Percentiles rank a stretch among this genome's conserved stretches.
These are phyloP conservation scores for Microbotryum violaceum DNA, from an alignment of 1,284 basidiomycete species.

Conservation along the genomic window DNA sequence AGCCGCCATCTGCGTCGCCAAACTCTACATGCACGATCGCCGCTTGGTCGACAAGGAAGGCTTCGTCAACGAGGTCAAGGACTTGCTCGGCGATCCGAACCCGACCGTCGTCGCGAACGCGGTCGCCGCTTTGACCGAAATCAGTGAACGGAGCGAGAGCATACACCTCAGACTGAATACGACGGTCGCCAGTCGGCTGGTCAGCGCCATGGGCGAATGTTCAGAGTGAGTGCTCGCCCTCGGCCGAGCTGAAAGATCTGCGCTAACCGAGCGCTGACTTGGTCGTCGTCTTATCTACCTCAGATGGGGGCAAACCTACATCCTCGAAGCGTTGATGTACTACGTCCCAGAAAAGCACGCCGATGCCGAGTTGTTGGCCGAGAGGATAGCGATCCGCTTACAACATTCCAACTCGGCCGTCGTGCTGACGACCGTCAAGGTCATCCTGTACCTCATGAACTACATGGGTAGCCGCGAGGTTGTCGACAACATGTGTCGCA, in stretches of 20 bases:
- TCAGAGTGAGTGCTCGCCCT: constrained; percentile 63
- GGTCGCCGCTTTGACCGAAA: constrained; percentile 85
- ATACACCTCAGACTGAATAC: constrained; percentile 80
- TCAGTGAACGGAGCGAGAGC: constrained; percentile 79
- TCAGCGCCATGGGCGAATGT: constrained; percentile 76
- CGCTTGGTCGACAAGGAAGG: constrained; percentile 72
- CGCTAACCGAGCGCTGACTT: neutral
- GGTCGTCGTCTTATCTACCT: neutral
- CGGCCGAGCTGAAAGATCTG: too few species aligned
- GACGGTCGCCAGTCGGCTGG: constrained; percentile 71
- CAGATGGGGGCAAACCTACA: constrained; percentile 99
- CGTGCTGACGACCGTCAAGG: constrained; percentile 88
- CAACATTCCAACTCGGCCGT: constrained; percentile 94
- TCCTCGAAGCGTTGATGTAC: constrained; percentile 85
- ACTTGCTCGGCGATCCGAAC: constrained; percentile 83
- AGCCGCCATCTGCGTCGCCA: constrained; percentile 83
- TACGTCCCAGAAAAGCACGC: constrained; percentile 80
- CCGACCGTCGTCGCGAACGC: constrained; percentile 93
- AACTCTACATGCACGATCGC: constrained; percentile 78
- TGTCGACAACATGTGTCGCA: constrained; percentile 84
- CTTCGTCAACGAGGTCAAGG: constrained; percentile 76
- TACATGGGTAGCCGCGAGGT: constrained; percentile 87
- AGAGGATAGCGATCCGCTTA: constrained; percentile 82
- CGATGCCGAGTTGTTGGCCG: constrained; percentile 89
- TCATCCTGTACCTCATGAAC: constrained; percentile 94